Base-by-base conservation (phyloP, 1,284 basidiomycete species). In the Pisolithus thermaeus region DNA sequence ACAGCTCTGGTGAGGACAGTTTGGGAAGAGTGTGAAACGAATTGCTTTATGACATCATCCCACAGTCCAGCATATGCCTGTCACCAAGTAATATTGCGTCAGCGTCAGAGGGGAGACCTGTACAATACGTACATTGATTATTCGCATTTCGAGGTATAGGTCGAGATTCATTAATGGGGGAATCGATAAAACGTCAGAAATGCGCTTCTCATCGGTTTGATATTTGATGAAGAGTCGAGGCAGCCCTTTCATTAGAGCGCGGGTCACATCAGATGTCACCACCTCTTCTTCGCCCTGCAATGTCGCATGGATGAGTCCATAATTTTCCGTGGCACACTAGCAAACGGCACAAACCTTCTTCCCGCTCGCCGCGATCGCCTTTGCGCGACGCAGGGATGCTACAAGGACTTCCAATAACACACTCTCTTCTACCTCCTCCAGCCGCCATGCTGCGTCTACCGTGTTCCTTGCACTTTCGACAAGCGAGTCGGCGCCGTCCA, bases 11-110 rank as follows among this genome's bases (percentile, higher is more conserved):
- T 78, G 18, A 97, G 80, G 7, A 98, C 87, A 5, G 77, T 74
- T 2, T 83, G 75, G 20, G 92, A 87, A 7, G 90, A 87, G 61
- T 97, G 92, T 2, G 92, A 88, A 39, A 91, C 76, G 70, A 97
- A 94, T 67, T 97, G 94, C 63, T 92, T 94, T 46, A 81, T 86
- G 32, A 98, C 75, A 59, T 97, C 93, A 67, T 96, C 92, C 96
- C 96, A 99, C 1, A 99, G 78, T 39, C 77, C 76, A 50, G 89
- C 84, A 66, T 97, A 98, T 0, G 85, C 86, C 91, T 94, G 58
- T 11, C 39, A 53, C 38, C 7, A 49, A 49, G 40, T 28, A 2
- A 35, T 51, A 54, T 52, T 11, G 25, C n/a, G 32, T 18, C 14
- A 32, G 42, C 12, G 37, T 7, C 0, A 39, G 14, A 28, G 11